Evolutionary conservation across 495 filamentous ascomycete species (phyloP).

Genomic region (Xylaria grammica): DNA sequence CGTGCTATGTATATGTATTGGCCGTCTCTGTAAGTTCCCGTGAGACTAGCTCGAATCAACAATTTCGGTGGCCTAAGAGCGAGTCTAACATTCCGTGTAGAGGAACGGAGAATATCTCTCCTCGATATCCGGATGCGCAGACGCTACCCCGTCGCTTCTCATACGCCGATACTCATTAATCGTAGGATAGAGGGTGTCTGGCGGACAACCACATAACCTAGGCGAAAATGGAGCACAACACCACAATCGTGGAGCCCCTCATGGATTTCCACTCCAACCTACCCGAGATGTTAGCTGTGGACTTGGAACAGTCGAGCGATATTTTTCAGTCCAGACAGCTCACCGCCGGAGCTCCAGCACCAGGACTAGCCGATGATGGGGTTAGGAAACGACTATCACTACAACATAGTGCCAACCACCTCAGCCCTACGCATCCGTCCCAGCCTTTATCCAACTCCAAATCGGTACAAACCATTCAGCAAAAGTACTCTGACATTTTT

Average conservation of each 20-base stretch:
- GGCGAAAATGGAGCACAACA: conserved; percentile 24
- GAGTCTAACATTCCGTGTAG: not conserved
- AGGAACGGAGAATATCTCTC: conserved; percentile 6
- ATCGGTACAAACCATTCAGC: conserved; percentile 33
- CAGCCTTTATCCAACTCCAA: conserved; percentile 27
- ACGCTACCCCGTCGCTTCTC: not conserved
- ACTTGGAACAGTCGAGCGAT: conserved; percentile 44
- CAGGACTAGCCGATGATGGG: conserved; percentile 33
- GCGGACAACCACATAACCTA: not conserved
- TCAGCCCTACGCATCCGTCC: conserved; percentile 26
- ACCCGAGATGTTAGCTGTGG: conserved; percentile 50
- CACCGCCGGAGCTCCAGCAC: conserved; percentile 46
- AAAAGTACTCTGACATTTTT: conserved; percentile 32
- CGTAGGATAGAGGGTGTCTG: not conserved
- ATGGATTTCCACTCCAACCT: conserved; percentile 43
- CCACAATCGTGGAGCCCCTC: conserved; percentile 26
- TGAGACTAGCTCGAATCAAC: not conserved
- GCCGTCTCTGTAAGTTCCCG: not conserved
- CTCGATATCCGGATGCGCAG: not conserved
- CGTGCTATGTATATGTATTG: not conserved
- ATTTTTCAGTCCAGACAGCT: conserved; percentile 47
- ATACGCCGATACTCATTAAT: conserved; percentile 1
- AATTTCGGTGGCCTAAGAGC: not conserved
- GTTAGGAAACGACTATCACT: conserved; percentile 31
- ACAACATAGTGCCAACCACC: conserved; percentile 25